Evolutionary conservation across 371 early-diverging fungal genomes (phyloP), one percentile per base, ranked within the genome.

Genomic region (Haplosporangium sp.): DNA sequence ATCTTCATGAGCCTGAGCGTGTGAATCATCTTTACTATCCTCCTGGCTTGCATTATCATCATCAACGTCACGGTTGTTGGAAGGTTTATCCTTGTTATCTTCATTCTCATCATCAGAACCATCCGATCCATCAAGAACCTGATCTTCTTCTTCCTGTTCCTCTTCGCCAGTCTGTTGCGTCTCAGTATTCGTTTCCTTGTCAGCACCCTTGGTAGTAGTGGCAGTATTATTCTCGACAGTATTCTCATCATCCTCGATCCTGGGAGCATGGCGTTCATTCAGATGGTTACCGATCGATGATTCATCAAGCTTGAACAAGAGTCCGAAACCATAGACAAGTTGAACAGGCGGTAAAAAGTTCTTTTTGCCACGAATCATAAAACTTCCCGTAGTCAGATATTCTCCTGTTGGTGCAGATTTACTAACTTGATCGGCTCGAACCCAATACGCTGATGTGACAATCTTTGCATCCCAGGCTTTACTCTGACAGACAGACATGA

Each of bases 381-480:
- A 99, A 73, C 94, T 92, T 44, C 99, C 99, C 0, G 98, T 96
- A 1, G 94, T 89, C 60, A 99, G 84, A 78, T 94, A 98, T 83
- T 99, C 99, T 37, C 99, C 99, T 3, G 97, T 93, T 0, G 99
- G 98, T 13, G 99, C 97, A 3, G 96, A 92, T 84, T 99, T 99
- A 58, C 95, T 94, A 7, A 98, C 98, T 82, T 99, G 99, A 67
- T 94, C 87, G 0, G 94, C 91, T 61, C 93, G 85, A 0, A 99
- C 99, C 97, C 98, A 99, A 87, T 94, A 99, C 1, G 99, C 99
- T 37, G 92, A 92, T 0, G 96, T 95, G 11, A 99, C 92, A 63
- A 99, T 94, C 77, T 98, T 98, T 50, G 95, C 90, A 62, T 98
- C 99, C 99, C 99, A 99, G 4, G 99, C 99, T 50, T 93, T 93